Conservation (phyloP, 106 monocot genomes). For the Triglochin maritima region DNA sequence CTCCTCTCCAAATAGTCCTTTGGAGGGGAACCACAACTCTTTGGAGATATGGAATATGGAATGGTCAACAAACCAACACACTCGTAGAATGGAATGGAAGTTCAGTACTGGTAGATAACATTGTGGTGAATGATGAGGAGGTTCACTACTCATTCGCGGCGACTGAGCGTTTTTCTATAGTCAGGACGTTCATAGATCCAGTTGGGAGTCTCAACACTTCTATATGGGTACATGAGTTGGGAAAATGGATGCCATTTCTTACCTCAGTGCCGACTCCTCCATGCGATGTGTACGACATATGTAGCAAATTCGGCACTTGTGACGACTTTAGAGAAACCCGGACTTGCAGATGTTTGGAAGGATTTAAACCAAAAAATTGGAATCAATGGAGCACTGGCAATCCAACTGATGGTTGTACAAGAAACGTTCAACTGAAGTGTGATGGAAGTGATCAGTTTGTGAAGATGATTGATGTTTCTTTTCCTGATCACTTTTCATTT, state of each 20-base stretch:
- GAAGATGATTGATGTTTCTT: conserved; percentile 1
- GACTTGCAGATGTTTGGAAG: conserved; percentile 24
- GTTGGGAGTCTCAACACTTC: conserved; percentile 12
- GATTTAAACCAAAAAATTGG: conserved; percentile 11
- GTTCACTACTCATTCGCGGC: too few species aligned
- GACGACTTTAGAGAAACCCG: neutral
- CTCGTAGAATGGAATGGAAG: conserved; percentile 27
- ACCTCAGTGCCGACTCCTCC: conserved; percentile 1
- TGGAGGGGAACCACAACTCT: conserved; percentile 16
- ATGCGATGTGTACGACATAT: conserved; percentile 25
- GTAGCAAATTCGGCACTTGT: conserved; percentile 36
- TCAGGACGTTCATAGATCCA: conserved; percentile 11
- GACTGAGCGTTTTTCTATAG: neutral
- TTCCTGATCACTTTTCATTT: conserved; percentile 6
- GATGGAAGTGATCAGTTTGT: conserved; percentile 15
- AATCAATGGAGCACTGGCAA: conserved; percentile 22
- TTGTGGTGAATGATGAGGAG: too few species aligned
- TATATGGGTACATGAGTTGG: conserved; percentile 7
- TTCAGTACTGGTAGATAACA: neutral
- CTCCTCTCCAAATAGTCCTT: conserved; percentile 9
- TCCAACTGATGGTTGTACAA: conserved; percentile 15
- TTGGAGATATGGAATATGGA: conserved; percentile 41
- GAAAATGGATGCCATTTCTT: conserved; percentile 22
- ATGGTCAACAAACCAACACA: conserved; percentile 18
- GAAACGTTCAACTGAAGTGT: conserved; percentile 21